Conservation (phyloP, 352 stramenopile genomes). For the Globisporangium recalcitrans region DNA sequence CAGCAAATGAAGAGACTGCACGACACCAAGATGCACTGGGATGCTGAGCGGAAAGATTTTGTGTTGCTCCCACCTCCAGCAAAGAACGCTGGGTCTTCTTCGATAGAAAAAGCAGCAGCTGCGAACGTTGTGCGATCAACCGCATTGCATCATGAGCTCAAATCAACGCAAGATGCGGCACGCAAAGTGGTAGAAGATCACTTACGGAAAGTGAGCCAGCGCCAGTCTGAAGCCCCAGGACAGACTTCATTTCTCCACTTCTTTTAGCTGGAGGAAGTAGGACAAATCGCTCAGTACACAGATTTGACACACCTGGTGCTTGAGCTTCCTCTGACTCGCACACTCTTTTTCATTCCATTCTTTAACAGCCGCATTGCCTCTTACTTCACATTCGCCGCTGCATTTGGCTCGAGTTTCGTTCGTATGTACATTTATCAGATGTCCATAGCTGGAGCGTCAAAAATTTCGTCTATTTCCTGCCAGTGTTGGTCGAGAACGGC, state of each 20-base stretch:
- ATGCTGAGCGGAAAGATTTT: conserved; percentile 26
- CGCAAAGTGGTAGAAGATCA: conserved; percentile 20
- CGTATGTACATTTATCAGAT: not conserved
- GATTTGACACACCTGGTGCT: too few species aligned
- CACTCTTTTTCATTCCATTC: too few species aligned
- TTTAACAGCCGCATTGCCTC: too few species aligned
- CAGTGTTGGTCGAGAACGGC: conserved; percentile 3
- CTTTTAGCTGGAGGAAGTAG: not conserved
- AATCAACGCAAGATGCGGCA: conserved; percentile 16
- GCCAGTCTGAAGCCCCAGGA: conserved; percentile 1
- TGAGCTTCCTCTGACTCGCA: too few species aligned
- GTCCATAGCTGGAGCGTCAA: not conserved
- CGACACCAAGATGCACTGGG: conserved; percentile 41
- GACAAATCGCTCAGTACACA: not conserved
- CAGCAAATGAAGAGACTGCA: conserved; percentile 34
- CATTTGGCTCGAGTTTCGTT: too few species aligned
- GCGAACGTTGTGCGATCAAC: conserved; percentile 1
- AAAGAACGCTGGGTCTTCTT: conserved; percentile 14
- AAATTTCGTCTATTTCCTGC: conserved; percentile 8
- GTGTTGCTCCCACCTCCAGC: conserved; percentile 22
- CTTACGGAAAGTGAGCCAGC: conserved; percentile 16
- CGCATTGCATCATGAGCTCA: conserved; percentile 15
- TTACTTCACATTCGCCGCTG: too few species aligned
- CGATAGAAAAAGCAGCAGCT: not conserved
- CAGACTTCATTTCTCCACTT: conserved; percentile 10